These are phyloP conservation scores for Baudoinia panamericana DNA, from an alignment of 495 filamentous ascomycete genomes.

Conservation along the genomic window DNA sequence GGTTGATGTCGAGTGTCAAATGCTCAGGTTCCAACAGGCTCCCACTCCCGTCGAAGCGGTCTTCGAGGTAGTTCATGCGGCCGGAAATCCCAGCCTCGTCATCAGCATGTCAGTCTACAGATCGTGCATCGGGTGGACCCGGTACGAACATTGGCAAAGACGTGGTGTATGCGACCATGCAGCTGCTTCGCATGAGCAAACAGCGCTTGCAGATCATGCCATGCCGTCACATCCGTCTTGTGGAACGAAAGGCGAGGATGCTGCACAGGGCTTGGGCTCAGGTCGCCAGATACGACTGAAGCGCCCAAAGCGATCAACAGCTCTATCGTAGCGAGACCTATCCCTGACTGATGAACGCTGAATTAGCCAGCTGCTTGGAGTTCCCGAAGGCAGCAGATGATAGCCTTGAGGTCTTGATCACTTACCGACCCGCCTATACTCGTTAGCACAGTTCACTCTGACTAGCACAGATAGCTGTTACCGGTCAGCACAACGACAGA, in stretches of 20 bases:
- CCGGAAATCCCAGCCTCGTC: constrained; percentile 24
- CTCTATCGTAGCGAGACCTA: constrained; percentile 12
- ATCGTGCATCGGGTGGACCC: neutral
- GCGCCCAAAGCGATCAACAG: constrained; percentile 8
- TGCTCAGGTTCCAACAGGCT: constrained; percentile 21
- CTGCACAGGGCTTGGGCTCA: constrained; percentile 3
- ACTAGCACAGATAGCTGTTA: neutral
- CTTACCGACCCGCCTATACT: constrained; percentile 11
- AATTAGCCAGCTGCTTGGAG: too few relatives aligned
- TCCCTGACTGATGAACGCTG: constrained; percentile 8
- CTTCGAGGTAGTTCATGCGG: constrained; percentile 22
- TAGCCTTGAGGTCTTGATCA: neutral
- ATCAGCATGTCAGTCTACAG: neutral
- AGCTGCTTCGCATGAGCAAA: constrained; percentile 21
- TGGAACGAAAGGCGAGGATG: constrained; percentile 18
- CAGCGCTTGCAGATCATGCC: constrained; percentile 17
- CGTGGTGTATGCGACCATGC: constrained; percentile 25
- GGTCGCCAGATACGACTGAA: constrained; percentile 10
- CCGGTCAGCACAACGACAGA: constrained; percentile 14
- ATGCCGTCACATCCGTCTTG: constrained; percentile 22
- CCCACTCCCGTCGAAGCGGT: constrained; percentile 14
- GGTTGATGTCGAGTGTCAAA: constrained; percentile 23
- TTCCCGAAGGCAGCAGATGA: too few relatives aligned
- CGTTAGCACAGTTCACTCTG: too few relatives aligned
- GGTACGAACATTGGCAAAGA: constrained; percentile 24